Conservation (phyloP, 163 green algal species). For the Chlorella variabilis region DNA sequence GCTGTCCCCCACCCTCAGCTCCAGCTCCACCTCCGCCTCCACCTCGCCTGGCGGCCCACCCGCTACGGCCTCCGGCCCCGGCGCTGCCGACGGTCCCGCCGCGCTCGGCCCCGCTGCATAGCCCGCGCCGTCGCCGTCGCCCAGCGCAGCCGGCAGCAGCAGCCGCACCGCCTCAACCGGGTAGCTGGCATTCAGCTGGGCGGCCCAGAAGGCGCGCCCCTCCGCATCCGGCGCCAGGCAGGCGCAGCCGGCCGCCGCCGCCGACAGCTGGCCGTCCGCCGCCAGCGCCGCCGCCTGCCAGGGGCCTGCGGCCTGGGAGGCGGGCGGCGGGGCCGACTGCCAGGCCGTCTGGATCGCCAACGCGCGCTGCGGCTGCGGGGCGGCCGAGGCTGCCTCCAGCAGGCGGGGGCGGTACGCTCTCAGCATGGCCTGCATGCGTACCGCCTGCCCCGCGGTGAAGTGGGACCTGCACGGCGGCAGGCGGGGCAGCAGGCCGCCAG, state of each 20-base stretch:
- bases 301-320: neutral
- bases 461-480: conserved; percentile 18
- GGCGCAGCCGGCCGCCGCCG: neutral
- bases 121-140: neutral
- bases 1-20: conserved; percentile 33
- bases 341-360: conserved; percentile 19
- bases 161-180: conserved; percentile 23
- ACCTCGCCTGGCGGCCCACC: neutral
- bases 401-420: conserved; percentile 20
- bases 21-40: neutral
- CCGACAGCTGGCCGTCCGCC: neutral
- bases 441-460: conserved; percentile 36
- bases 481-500: neutral
- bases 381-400: neutral
- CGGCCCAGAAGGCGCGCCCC: conserved; percentile 17
- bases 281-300: conserved; percentile 31
- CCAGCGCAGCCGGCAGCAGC: conserved; percentile 1
- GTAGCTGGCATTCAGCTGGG: conserved; percentile 27
- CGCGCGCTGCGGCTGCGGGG: neutral
- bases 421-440: conserved; percentile 45
- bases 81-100: neutral
- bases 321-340: conserved; percentile 24
- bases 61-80: too few relatives aligned
- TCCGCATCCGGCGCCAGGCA: conserved; percentile 30
- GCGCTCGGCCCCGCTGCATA: neutral